Base-by-base conservation (phyloP, 352 stramenopile species). In the Blastocystis sp. region DNA sequence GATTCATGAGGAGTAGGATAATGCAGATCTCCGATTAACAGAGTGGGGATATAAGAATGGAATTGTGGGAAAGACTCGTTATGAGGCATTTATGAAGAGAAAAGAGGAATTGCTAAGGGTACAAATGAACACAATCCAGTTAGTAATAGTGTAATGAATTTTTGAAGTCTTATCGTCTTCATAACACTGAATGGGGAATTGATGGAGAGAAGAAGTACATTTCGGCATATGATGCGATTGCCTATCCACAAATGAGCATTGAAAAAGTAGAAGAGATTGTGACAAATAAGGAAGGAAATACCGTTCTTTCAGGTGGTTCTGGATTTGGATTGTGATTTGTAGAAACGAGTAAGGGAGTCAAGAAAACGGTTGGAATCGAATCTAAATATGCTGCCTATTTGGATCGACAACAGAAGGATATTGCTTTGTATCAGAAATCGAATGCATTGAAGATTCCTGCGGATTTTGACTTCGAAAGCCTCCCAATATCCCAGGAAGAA, bases 21-120 rank as follows among this genome's bases (percentile, higher is more conserved):
- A 99, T 90, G 95, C 95, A 9, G 96, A 99, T 90, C 88, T 98
- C 77, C 92, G 96, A 66, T 90, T 99, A 51, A 98, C 95, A 67
- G 91, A 92, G 5, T 95, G 94, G 83, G 96, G 95, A 27, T 93
- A 94, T 39, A 92, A 97, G 21, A 89, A 81, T 21, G 92, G 91
- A 0, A 90, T 94, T 19, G 91, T 97, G 27, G 88, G 90, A 19
- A 88, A 89, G 27, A 88, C 92, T 21, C 90, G 93, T 16, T 92
- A 94, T 91, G 92, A 90, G 46, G 88, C 93, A 21, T 93, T 98
- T 0, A 90, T 92, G 65, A 90, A 92, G 42, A 94, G 95, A 75
- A 93, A 97, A 86, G 90, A 91, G 32, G 90, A 80, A 37, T 24
- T 93, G 0, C 93, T 95, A 89, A 75, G 88, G 56, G 89, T 89